Percentiles rank a stretch among this genome's conserved stretches.
Conservation (phyloP, 2,329 filamentous ascomycete genomes). For the Cladobotryum protrusum region DNA sequence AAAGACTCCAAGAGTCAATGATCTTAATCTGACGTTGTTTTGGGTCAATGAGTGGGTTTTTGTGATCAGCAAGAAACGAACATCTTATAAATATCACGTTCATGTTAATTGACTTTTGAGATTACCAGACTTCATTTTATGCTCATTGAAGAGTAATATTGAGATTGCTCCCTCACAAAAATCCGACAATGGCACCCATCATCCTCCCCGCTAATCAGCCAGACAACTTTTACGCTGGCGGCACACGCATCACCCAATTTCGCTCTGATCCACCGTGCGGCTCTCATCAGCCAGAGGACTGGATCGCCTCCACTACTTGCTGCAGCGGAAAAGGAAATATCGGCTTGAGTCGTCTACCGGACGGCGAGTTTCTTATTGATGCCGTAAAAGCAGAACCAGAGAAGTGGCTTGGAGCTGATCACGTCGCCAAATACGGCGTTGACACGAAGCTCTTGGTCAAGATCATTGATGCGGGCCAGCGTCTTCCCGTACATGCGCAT, state of each 20-base stretch:
- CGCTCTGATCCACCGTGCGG: slow-evolving; percentile 7
- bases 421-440: slow-evolving; percentile 12
- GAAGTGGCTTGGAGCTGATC: slow-evolving; percentile 14
- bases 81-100: no score
- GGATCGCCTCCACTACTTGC: slow-evolving; percentile 17
- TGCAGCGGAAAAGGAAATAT: slow-evolving; percentile 13
- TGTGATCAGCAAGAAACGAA: no score
- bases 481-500: slow-evolving; percentile 18
- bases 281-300: slow-evolving; percentile 15
- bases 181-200: slow-evolving; percentile 11
- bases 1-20: no score
- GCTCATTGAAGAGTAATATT: no score
- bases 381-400: slow-evolving; percentile 13
- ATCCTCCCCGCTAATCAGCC: slow-evolving; percentile 15
- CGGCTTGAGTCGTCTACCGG: slow-evolving; percentile 12
- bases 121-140: no score
- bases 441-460: slow-evolving; percentile 18
- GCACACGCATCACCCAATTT: slow-evolving; percentile 13
- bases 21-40: no score
- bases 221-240: slow-evolving; percentile 15
- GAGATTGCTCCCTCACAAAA: no score
- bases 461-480: slow-evolving; percentile 18
- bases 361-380: slow-evolving; percentile 14
- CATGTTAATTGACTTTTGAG: no score
- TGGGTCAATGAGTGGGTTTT: no score